These are phyloP conservation scores for Gnetum montanum DNA, from an alignment of 75 land plant species.

Conservation along the genomic window DNA sequence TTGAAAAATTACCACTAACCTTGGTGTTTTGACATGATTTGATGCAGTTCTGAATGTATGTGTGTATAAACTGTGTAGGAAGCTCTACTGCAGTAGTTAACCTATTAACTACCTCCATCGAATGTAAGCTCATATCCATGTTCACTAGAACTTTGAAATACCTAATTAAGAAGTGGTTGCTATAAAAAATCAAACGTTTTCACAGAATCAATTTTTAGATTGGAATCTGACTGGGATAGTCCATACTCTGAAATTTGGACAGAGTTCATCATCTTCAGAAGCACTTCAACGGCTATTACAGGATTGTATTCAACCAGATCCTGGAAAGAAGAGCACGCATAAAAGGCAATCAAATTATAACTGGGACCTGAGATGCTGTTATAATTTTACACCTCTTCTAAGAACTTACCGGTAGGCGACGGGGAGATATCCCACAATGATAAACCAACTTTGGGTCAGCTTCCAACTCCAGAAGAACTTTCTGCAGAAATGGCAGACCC, in stretches of 20 bases:
- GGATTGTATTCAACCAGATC: slow-evolving; percentile 95
- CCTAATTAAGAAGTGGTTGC: slow-evolving; percentile 34
- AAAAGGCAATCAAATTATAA: neutral
- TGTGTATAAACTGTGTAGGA: slow-evolving; percentile 82
- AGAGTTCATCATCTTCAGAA: slow-evolving; percentile 81
- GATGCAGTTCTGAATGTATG: slow-evolving; percentile 93
- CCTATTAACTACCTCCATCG: slow-evolving; percentile 98
- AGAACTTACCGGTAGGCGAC: slow-evolving; percentile 70
- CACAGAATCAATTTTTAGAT: no score
- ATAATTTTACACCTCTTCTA: neutral
- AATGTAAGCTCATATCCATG: slow-evolving; percentile 98
- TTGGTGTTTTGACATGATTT: slow-evolving; percentile 77
- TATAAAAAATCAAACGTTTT: slow-evolving; percentile 3
- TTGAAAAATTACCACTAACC: slow-evolving; percentile 37
- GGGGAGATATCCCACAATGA: slow-evolving; percentile 94
- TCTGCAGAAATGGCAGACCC: no score
- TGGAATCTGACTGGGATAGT: neutral
- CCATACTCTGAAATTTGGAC: slow-evolving; percentile 85
- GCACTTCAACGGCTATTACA: slow-evolving; percentile 86
- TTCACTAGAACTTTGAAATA: slow-evolving; percentile 81
- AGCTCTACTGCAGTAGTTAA: slow-evolving; percentile 88
- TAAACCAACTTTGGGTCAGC: slow-evolving; percentile 95
- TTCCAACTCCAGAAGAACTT: slow-evolving; percentile 66
- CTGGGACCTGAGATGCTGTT: no score
- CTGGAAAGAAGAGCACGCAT: slow-evolving; percentile 21